Base-by-base conservation (phyloP, 352 stramenopile genomes). In the Phytophthora ohioensis region DNA sequence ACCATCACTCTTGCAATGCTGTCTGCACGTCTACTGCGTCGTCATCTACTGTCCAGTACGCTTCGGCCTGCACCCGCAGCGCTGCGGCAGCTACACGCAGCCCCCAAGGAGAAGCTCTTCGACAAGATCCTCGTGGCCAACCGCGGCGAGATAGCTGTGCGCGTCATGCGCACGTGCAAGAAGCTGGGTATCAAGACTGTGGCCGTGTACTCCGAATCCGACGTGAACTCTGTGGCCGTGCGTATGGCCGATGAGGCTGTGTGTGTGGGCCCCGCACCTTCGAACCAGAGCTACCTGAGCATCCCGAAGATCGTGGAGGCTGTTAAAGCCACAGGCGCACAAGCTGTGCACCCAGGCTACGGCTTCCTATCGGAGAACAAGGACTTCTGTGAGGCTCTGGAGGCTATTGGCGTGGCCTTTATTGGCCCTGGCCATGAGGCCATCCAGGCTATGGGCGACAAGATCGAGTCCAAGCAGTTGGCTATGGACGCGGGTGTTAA, bases 291-390 rank as follows among this genome's bases (percentile, higher is more conserved):
- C 64, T 99, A 99, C 72, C 73, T 99, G 39, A 92, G 97, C 70
- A 95, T 98, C 43, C 73, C 93, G 35, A 92, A 94, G 64, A 97
- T 99, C 64, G 67, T 98, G 7, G 71, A 86, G 27, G 93, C 92
- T 6, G 91, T 97, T 56, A 73, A 92, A 43, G 48, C 83, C 51
- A 98, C 94, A 1, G 93, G 93, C 34, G 91, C 94, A 5, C 85
- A 99, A 61, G 93, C 90, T 2, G 91, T 99, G 38, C 97, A 99
- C 73, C 97, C 97, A 7, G 96, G 94, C 52, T 98, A 98, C 73
- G 96, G 96, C 43, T 99, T 99, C 63, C 64, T 99, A n/a, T 95
- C 77, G 35, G 96, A 98, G 80, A 99, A 99, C 79, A 87, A 94
- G 41, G 69, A 87, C 41, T 98, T 98, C 73, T 92, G 86, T 11